A percentile compares a stretch with the other conserved stretches of the same genome.
phyloP scores from a whole-genome alignment of 768 basidiomycete genomes.

The Exidia glandulosa region DNA sequence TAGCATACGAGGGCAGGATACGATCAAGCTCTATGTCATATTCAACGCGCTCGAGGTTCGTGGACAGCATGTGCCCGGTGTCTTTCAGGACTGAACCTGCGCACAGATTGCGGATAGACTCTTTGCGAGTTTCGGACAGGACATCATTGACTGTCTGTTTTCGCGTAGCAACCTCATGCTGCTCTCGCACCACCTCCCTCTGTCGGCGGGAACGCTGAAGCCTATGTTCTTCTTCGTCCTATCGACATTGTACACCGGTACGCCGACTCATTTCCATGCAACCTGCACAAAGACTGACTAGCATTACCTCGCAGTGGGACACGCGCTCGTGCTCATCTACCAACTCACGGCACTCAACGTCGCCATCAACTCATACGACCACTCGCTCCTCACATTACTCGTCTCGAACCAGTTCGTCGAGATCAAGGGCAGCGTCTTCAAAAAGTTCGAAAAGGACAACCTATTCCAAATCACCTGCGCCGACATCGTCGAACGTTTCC shows the following conservation, averaged over 20 bases:
- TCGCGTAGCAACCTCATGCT: constrained; percentile 81
- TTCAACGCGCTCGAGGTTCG: constrained; percentile 95
- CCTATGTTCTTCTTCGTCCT: constrained; percentile 79
- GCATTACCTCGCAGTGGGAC: constrained; percentile 46
- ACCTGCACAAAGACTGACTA: constrained; percentile 2
- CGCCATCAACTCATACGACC: constrained; percentile 96
- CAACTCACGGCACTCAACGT: constrained; percentile 92
- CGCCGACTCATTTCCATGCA: constrained; percentile 16
- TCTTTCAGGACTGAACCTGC: background rate
- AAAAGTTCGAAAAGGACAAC: constrained; percentile 98
- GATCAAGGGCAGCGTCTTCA: constrained; percentile 99
- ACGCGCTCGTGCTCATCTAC: constrained; percentile 92
- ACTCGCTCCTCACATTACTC: constrained; percentile 84
- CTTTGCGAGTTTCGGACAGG: constrained; percentile 94
- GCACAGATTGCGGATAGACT: constrained; percentile 84
- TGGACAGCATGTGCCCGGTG: too few species aligned
- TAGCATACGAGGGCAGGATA: constrained; percentile 93
- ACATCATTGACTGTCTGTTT: constrained; percentile 92
- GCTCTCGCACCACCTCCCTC: constrained; percentile 48
- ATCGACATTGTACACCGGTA: constrained; percentile 74
- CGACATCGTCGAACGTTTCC: constrained; percentile 96
- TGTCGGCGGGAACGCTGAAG: constrained; percentile 56
- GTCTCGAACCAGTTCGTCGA: constrained; percentile 99
- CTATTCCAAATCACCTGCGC: constrained; percentile 98
- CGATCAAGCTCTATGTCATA: constrained; percentile 97